phyloP scores from a whole-genome alignment of 1,139 yeast species.

The Yamadazyma dendronema region DNA sequence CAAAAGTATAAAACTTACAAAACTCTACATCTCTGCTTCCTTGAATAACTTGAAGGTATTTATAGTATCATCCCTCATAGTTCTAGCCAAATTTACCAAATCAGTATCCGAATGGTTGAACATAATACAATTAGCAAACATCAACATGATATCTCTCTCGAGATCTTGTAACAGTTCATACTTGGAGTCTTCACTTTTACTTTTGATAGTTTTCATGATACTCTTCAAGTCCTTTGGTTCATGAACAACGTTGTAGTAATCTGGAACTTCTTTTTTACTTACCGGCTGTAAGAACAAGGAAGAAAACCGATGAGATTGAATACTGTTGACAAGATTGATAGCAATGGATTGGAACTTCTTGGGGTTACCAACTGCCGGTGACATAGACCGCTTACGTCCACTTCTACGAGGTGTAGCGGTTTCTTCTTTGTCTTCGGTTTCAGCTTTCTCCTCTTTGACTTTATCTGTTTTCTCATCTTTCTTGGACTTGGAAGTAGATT shows the following conservation, averaged over 20 bases:
- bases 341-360: slow-evolving; percentile 57
- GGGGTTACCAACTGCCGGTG: slow-evolving; percentile 24
- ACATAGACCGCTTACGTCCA: slow-evolving; percentile 18
- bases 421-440: slow-evolving; percentile 6
- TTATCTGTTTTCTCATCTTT: slow-evolving; percentile 4
- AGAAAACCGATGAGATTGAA: slow-evolving; percentile 70
- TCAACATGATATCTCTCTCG: slow-evolving; percentile 66
- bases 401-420: slow-evolving; percentile 3
- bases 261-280: slow-evolving; percentile 63
- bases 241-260: slow-evolving; percentile 59
- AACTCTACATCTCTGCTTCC: slow-evolving; percentile 28
- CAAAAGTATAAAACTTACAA: not conserved
- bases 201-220: slow-evolving; percentile 55
- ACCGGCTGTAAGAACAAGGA: slow-evolving; percentile 75
- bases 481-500: not conserved
- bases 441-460: slow-evolving; percentile 4
- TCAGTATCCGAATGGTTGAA: slow-evolving; percentile 69
- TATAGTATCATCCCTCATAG: slow-evolving; percentile 62
- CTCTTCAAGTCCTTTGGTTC: slow-evolving; percentile 69
- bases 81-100: slow-evolving; percentile 59
- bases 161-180: slow-evolving; percentile 60
- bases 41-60: slow-evolving; percentile 51
- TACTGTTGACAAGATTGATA: slow-evolving; percentile 57
- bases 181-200: slow-evolving; percentile 33
- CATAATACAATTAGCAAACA: slow-evolving; percentile 86